phyloP scores from a whole-genome alignment of 2,329 filamentous ascomycete genomes.

The Botrytis pseudocinerea region DNA sequence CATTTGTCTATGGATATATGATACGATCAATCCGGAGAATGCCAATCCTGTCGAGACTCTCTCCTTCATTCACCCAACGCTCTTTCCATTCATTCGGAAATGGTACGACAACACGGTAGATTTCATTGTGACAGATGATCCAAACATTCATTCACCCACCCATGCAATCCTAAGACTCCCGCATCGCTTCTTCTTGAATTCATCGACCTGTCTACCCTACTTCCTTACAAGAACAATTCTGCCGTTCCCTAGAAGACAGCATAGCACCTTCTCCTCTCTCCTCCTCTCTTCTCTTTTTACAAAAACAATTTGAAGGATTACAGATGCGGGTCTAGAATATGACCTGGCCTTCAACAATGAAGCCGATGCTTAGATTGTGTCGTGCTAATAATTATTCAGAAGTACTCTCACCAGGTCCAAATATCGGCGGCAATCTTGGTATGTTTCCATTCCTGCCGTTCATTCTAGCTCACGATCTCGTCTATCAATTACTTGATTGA shows the following conservation, averaged over 20 bases:
- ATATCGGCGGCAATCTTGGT: slow-evolving; percentile 10
- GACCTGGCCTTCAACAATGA: slow-evolving; percentile 23
- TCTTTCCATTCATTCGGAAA: slow-evolving; percentile 12
- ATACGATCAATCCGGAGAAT: background rate
- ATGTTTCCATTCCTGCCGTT: slow-evolving; percentile 2
- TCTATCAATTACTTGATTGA: background rate
- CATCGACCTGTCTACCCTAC: background rate
- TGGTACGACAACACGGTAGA: background rate
- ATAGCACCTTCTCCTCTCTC: background rate
- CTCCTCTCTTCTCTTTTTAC: background rate
- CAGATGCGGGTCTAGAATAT: slow-evolving; percentile 23
- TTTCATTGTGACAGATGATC: slow-evolving; percentile 4
- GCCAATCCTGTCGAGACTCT: background rate
- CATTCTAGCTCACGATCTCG: background rate
- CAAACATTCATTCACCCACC: background rate
- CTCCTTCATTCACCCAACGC: background rate
- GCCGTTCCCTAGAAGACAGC: background rate
- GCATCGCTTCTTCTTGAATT: background rate
- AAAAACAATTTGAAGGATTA: background rate
- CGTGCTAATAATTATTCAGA: slow-evolving; percentile 13
- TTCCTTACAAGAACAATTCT: background rate
- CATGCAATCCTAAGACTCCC: background rate
- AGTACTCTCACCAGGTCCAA: slow-evolving; percentile 7
- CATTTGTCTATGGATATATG: background rate
- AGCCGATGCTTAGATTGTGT: slow-evolving; percentile 23